Conservation (phyloP, 1,139 yeast species). For the Geotrichum klebahnii region DNA sequence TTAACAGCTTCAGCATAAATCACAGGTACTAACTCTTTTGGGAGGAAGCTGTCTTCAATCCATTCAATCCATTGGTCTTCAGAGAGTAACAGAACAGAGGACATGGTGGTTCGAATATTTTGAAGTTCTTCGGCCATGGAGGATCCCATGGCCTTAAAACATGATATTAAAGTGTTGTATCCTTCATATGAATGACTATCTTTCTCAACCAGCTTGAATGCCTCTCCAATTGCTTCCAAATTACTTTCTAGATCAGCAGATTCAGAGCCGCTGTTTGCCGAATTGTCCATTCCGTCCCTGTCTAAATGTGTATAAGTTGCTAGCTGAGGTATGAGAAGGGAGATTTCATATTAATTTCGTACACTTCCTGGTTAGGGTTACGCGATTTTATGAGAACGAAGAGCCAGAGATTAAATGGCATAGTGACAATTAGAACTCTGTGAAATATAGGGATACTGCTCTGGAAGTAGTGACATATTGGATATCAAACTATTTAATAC, state of each 20-base stretch:
- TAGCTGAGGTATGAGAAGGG: too few species aligned
- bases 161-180: constrained; percentile 4
- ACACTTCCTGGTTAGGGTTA: too few species aligned
- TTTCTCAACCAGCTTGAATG: constrained; percentile 6
- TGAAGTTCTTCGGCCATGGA: constrained; percentile 25
- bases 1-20: constrained; percentile 28
- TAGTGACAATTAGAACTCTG: too few species aligned
- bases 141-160: constrained; percentile 10
- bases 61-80: constrained; percentile 32
- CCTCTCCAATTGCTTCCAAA: constrained; percentile 1
- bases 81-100: constrained; percentile 23
- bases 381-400: too few species aligned
- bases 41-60: constrained; percentile 23
- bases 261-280: background rate
- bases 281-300: background rate
- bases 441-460: too few species aligned
- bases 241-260: background rate
- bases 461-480: too few species aligned
- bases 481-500: too few species aligned
- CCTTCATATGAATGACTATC: constrained; percentile 17
- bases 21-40: constrained; percentile 17
- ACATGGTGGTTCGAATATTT: constrained; percentile 24
- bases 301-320: background rate
- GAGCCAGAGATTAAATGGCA: too few species aligned
- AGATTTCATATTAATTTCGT: too few species aligned